These are phyloP conservation scores for Knufia petricola DNA, from an alignment of 2,329 filamentous ascomycete species.

Conservation along the genomic window DNA sequence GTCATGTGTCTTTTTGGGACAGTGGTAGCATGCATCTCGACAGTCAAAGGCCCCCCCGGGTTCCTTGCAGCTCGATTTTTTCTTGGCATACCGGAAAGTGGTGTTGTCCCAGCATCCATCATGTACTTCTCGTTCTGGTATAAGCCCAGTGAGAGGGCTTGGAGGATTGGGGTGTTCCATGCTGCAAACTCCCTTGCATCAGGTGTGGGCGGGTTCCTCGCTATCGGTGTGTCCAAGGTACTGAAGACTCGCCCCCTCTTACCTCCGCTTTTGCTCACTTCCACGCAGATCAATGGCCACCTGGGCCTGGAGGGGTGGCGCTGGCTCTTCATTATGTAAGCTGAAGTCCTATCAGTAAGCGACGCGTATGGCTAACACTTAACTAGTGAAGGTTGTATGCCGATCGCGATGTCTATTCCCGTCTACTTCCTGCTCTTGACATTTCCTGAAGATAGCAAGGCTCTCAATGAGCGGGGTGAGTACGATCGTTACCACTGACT, in stretches of 20 bases:
- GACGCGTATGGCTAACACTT: conserved; percentile 20
- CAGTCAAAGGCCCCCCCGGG: conserved; percentile 12
- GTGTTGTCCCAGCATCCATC: conserved; percentile 21
- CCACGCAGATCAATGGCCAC: conserved; percentile 10
- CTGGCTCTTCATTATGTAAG: conserved; percentile 18
- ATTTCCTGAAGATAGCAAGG: conserved; percentile 18
- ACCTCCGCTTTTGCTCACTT: not conserved
- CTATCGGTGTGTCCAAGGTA: conserved; percentile 15
- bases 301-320: conserved; percentile 14
- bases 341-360: not conserved
- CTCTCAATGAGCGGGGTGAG: conserved; percentile 18
- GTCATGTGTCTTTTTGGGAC: conserved; percentile 36
- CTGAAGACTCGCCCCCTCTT: not conserved
- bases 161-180: conserved; percentile 22
- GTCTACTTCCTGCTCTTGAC: conserved; percentile 21
- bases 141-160: conserved; percentile 22
- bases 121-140: conserved; percentile 25
- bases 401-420: conserved; percentile 17
- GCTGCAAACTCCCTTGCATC: conserved; percentile 19
- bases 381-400: conserved; percentile 19
- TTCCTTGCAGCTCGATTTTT: conserved; percentile 20
- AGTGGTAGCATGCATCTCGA: conserved; percentile 20
- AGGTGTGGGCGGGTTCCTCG: conserved; percentile 21
- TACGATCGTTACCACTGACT: not conserved
- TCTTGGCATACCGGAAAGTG: conserved; percentile 20